Evolutionary conservation across 2,329 filamentous ascomycete species (phyloP).

Genomic region (Fusarium buharicum): DNA sequence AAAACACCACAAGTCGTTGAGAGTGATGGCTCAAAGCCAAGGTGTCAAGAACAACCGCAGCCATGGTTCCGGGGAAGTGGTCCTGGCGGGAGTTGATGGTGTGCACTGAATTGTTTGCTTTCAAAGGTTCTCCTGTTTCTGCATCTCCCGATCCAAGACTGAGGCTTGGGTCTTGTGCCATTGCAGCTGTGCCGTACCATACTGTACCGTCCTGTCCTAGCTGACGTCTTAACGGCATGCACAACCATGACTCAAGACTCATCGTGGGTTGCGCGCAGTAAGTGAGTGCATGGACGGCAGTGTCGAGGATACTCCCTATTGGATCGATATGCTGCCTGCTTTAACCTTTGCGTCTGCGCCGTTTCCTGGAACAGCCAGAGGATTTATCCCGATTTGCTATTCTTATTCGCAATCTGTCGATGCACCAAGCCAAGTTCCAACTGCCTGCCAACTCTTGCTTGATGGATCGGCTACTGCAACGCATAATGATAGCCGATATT

Average conservation of each 20-base stretch:
- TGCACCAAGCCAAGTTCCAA: conserved; percentile 15
- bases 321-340: conserved; percentile 26
- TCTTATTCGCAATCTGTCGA: conserved; percentile 12
- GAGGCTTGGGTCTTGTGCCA: conserved; percentile 37
- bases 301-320: conserved; percentile 40
- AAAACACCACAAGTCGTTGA: conserved; percentile 21
- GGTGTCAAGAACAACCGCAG: conserved; percentile 35
- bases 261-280: conserved; percentile 18
- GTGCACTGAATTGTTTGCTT: conserved; percentile 21
- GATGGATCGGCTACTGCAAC: conserved; percentile 24
- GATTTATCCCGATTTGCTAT: conserved; percentile 35
- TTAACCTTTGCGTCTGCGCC: conserved; percentile 35
- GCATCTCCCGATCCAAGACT: conserved; percentile 33
- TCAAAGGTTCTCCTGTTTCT: neutral
- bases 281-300: conserved; percentile 36
- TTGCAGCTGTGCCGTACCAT: neutral
- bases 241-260: conserved; percentile 42
- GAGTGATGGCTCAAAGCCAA: neutral
- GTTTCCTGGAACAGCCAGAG: conserved; percentile 28
- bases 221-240: conserved; percentile 36
- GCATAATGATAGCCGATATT: conserved; percentile 29
- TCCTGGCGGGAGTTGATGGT: conserved; percentile 39
- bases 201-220: conserved; percentile 27
- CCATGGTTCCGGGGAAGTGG: conserved; percentile 40
- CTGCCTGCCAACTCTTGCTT: conserved; percentile 1